A percentile compares a stretch with the other conserved stretches of the same genome.
phyloP scores from a whole-genome alignment of 768 basidiomycete species.

The Suillus subluteus region DNA sequence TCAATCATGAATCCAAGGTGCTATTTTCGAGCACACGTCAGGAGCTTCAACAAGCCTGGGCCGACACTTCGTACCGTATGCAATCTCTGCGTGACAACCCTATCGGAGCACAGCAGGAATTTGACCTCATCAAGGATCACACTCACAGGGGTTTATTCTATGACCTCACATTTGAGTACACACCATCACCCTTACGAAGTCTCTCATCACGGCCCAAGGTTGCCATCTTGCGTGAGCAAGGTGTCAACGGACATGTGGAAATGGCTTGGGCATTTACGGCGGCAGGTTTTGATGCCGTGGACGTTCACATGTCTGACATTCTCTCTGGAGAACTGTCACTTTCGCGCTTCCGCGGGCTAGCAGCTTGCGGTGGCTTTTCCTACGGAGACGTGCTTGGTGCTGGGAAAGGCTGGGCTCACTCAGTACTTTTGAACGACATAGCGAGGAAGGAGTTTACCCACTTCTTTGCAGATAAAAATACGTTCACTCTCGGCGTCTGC shows the following conservation, averaged over 20 bases:
- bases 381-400: constrained; percentile 98
- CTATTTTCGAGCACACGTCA: constrained; percentile 72
- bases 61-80: constrained; percentile 94
- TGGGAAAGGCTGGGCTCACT: constrained; percentile 97
- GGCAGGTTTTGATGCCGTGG: constrained; percentile 93
- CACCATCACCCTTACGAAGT: constrained; percentile 37
- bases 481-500: constrained; percentile 93
- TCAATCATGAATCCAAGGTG: constrained; percentile 51
- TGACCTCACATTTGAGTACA: constrained; percentile 62
- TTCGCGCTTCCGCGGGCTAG: constrained; percentile 78
- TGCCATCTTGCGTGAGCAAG: constrained; percentile 96
- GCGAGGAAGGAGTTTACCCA: constrained; percentile 76
- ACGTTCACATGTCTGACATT: constrained; percentile 99
- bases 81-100: constrained; percentile 88
- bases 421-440: constrained; percentile 80
- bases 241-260: constrained; percentile 96
- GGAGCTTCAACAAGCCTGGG: constrained; percentile 83
- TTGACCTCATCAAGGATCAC: constrained; percentile 66
- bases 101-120: constrained; percentile 79
- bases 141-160: constrained; percentile 69
- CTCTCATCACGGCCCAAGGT: constrained; percentile 75
- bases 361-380: constrained; percentile 98
- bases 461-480: constrained; percentile 83
- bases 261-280: constrained; percentile 98
- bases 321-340: constrained; percentile 71